These are phyloP conservation scores for Pleomassaria siparia DNA, from an alignment of 2,329 filamentous ascomycete genomes.

Conservation along the genomic window DNA sequence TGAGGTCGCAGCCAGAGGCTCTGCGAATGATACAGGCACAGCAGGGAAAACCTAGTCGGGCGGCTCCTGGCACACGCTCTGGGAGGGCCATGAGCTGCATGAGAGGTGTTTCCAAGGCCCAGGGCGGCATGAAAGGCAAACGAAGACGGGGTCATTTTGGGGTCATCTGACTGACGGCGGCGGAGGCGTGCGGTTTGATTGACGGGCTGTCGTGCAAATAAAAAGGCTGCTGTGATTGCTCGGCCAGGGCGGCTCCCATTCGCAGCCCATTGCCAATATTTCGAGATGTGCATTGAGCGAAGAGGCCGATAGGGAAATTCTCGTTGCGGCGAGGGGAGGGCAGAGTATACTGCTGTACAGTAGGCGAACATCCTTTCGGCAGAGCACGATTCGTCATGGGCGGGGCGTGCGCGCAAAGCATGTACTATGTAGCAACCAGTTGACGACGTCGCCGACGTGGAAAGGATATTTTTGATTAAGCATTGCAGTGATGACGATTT, in stretches of 20 bases:
- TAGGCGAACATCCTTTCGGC: neutral
- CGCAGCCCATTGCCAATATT: neutral
- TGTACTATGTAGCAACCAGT: too few species aligned
- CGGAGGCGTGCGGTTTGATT: constrained; percentile 19
- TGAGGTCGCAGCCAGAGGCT: neutral
- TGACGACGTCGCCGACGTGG: too few species aligned
- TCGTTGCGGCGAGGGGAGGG: neutral
- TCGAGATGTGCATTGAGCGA: neutral
- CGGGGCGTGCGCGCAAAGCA: too few species aligned
- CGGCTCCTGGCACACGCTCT: constrained; percentile 10
- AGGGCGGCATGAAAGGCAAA: constrained; percentile 13
- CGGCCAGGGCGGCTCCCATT: constrained; percentile 7
- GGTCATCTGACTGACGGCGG: constrained; percentile 18
- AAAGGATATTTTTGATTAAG: too few species aligned
- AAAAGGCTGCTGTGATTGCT: constrained; percentile 24
- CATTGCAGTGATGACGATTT: too few species aligned
- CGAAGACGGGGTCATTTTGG: constrained; percentile 11
- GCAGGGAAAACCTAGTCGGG: constrained; percentile 3
- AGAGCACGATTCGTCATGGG: neutral
- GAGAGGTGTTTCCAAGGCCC: constrained; percentile 20
- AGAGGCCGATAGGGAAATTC: neutral
- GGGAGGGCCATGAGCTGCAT: constrained; percentile 14
- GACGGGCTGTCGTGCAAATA: constrained; percentile 33
- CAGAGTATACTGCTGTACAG: neutral
- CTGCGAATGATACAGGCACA: constrained; percentile 2